phyloP scores from a whole-genome alignment of 176 grass and related monocot genomes.

The Aegilops speltoides region DNA sequence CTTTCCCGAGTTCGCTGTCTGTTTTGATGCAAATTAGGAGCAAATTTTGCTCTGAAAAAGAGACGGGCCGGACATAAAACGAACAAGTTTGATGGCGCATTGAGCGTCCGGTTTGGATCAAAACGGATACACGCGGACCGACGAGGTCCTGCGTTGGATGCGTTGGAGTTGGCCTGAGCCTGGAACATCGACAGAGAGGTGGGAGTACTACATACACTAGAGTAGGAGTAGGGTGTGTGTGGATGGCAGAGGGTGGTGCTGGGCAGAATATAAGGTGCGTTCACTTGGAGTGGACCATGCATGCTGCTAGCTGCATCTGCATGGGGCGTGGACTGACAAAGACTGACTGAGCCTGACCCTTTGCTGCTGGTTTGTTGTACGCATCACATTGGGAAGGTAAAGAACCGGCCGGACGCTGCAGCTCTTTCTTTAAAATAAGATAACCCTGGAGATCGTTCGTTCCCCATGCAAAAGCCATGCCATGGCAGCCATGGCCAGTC shows the following conservation, averaged over 20 bases:
- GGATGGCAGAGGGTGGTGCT: not conserved
- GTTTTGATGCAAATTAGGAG: no score
- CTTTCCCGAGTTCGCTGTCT: no score
- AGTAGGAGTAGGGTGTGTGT: not conserved
- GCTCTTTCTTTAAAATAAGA: conserved; percentile 20
- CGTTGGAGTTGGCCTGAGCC: no score
- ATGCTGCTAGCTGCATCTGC: not conserved
- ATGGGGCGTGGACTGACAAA: conserved; percentile 19
- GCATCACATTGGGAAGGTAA: conserved; percentile 43
- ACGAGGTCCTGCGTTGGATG: no score
- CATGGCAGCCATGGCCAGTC: conserved; percentile 16
- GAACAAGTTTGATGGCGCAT: no score
- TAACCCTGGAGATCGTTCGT: conserved; percentile 36
- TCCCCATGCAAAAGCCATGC: conserved; percentile 19
- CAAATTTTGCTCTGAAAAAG: no score
- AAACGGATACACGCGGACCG: no score
- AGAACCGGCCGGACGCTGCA: conserved; percentile 7
- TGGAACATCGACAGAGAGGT: no score
- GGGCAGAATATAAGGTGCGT: conserved; percentile 12
- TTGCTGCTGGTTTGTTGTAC: conserved; percentile 48
- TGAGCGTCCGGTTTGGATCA: no score
- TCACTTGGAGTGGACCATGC: not conserved
- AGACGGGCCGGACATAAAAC: no score
- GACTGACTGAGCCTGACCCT: conserved; percentile 42
- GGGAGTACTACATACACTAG: no score